These are phyloP conservation scores for Juglanconis oblonga DNA, from an alignment of 2,329 filamentous ascomycete species.

Conservation along the genomic window DNA sequence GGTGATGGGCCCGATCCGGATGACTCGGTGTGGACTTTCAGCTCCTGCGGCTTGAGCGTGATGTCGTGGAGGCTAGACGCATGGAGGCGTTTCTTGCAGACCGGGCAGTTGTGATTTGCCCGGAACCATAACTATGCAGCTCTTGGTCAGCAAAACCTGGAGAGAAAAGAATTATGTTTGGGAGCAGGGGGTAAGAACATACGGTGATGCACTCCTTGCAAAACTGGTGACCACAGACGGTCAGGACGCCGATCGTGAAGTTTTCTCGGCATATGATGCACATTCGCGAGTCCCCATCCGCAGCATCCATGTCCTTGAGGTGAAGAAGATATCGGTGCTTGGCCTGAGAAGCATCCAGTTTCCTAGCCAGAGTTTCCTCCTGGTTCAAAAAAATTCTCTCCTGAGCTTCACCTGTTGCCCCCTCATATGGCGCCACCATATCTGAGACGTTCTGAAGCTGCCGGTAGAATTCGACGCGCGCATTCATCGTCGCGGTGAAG, in stretches of 20 bases:
- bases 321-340: slow-evolving; percentile 71
- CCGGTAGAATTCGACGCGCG: slow-evolving; percentile 82
- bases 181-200: not conserved
- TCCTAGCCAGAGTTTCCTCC: slow-evolving; percentile 53
- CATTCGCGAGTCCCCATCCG: slow-evolving; percentile 60
- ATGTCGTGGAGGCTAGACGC: slow-evolving; percentile 77
- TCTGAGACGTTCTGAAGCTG: slow-evolving; percentile 92
- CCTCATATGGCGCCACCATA: slow-evolving; percentile 73
- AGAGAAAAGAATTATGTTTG: not conserved
- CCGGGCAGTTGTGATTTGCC: slow-evolving; percentile 72
- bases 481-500: slow-evolving; percentile 78
- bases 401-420: slow-evolving; percentile 50
- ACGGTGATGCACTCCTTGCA: slow-evolving; percentile 81
- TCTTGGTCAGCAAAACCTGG: not conserved
- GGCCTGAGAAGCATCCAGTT: slow-evolving; percentile 61
- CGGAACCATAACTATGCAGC: slow-evolving; percentile 59
- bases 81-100: slow-evolving; percentile 72
- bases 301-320: slow-evolving; percentile 56
- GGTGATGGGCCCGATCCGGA: slow-evolving; percentile 23
- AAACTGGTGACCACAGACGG: slow-evolving; percentile 87
- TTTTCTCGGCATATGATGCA: slow-evolving; percentile 82
- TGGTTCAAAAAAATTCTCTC: slow-evolving; percentile 40
- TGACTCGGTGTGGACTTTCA: slow-evolving; percentile 56
- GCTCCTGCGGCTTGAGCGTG: slow-evolving; percentile 72
- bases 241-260: slow-evolving; percentile 78